Evolutionary conservation across 345 rosid species (phyloP).

Genomic region (Gossypioides kirkii): DNA sequence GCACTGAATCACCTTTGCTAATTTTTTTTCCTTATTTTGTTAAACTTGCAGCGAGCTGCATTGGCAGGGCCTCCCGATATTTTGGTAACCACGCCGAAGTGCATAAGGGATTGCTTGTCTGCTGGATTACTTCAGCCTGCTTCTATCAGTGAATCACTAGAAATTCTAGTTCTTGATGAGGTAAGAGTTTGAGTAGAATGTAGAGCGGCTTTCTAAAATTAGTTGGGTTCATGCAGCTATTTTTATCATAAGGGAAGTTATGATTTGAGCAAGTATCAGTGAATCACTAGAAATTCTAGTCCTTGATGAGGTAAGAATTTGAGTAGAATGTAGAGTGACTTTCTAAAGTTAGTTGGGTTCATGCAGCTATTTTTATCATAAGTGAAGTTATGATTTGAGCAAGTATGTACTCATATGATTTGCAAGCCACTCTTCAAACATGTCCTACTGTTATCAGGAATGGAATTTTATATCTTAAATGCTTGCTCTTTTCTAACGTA

Average conservation of each 20-base stretch:
- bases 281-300: conserved; percentile 75
- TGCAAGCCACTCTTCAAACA: not conserved
- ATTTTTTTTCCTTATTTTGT: conserved; percentile 1
- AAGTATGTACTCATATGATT: not conserved
- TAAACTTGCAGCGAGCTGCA: conserved; percentile 54
- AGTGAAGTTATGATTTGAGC: conserved; percentile 2
- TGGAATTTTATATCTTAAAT: not conserved
- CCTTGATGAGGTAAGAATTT: conserved; percentile 81
- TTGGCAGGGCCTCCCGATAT: conserved; percentile 73
- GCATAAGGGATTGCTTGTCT: conserved; percentile 72
- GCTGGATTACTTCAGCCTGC: conserved; percentile 57
- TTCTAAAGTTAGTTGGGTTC: not conserved
- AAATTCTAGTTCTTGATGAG: conserved; percentile 88
- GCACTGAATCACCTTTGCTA: not conserved
- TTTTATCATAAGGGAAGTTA: not conserved
- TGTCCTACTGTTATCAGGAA: not conserved
- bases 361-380: not conserved
- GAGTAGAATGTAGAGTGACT: not conserved
- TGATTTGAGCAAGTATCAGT: conserved; percentile 25
- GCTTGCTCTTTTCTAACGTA: not conserved
- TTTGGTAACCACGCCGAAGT: conserved; percentile 77
- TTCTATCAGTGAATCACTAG: conserved; percentile 58
- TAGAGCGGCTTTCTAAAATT: not conserved
- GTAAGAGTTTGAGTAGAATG: conserved; percentile 29
- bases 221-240: too few species aligned